Conservation (phyloP, 2,329 filamentous ascomycete genomes). For the Talaromyces sp. region DNA sequence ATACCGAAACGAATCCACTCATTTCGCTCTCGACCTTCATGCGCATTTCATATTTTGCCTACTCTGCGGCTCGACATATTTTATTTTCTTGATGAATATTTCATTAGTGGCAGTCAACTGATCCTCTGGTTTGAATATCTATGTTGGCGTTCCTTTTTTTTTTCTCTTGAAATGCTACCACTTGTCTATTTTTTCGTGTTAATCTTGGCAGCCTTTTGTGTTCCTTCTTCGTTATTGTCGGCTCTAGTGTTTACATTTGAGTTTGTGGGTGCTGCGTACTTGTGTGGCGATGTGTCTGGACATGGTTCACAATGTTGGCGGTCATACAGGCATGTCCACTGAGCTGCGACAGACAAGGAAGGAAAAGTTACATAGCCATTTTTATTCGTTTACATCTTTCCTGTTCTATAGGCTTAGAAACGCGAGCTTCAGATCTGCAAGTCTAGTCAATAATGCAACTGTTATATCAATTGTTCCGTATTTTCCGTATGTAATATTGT, state of each 20-base stretch:
- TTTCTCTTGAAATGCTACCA: slow-evolving; percentile 11
- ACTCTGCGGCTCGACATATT: background rate
- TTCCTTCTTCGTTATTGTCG: slow-evolving; percentile 1
- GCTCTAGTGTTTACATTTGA: background rate
- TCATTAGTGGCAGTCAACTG: slow-evolving; percentile 3
- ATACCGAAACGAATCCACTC: slow-evolving; percentile 6
- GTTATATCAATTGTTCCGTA: background rate
- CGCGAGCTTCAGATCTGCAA: background rate
- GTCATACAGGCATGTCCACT: background rate
- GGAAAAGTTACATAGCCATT: slow-evolving; percentile 1
- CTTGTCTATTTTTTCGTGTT: slow-evolving; percentile 13
- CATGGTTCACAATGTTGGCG: background rate
- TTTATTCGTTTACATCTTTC: slow-evolving; percentile 1
- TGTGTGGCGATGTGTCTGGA: background rate
- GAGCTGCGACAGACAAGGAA: background rate
- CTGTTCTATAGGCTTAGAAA: slow-evolving; percentile 5
- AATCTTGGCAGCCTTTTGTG: slow-evolving; percentile 12
- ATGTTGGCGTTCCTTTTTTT: slow-evolving; percentile 16
- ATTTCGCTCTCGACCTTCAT: background rate
- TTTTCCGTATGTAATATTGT: no score
- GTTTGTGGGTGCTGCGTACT: background rate
- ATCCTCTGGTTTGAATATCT: slow-evolving; percentile 11
- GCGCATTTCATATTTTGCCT: background rate
- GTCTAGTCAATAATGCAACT: background rate
- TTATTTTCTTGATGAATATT: slow-evolving; percentile 12